A percentile compares a stretch with the other conserved stretches of the same genome.
These are phyloP conservation scores for Ilex paraguariensis DNA, from an alignment of 305 asterid species.

Conservation along the genomic window DNA sequence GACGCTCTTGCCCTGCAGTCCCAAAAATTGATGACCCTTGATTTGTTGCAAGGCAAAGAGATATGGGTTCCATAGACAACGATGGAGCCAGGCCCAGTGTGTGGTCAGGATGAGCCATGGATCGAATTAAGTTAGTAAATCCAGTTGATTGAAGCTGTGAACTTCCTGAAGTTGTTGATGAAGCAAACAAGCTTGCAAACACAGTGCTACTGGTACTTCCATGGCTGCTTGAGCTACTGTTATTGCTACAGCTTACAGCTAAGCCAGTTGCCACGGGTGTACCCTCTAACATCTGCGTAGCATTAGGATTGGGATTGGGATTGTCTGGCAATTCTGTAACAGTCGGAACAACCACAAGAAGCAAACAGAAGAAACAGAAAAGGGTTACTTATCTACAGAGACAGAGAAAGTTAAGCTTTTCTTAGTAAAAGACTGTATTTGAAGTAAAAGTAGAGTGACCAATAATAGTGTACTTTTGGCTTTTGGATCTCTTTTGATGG, in stretches of 20 bases:
- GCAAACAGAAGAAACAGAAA: conserved; percentile 14
- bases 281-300: conserved; percentile 43
- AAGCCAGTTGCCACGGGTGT: conserved; percentile 28
- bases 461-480: conserved; percentile 31
- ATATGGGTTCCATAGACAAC: conserved; percentile 55
- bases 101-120: conserved; percentile 32
- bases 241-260: conserved; percentile 41
- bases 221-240: conserved; percentile 45
- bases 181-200: conserved; percentile 71
- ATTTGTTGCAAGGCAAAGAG: conserved; percentile 69
- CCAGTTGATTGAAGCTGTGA: conserved; percentile 46
- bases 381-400: conserved; percentile 13
- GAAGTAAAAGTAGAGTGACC: conserved; percentile 23
- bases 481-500: conserved; percentile 29
- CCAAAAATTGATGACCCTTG: conserved; percentile 65
- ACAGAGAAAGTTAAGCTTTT: conserved; percentile 20
- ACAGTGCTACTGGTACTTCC: conserved; percentile 59
- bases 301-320: conserved; percentile 14
- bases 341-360: neutral
- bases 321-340: conserved; percentile 39
- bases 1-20: conserved; percentile 53
- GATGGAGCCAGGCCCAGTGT: conserved; percentile 26
- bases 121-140: conserved; percentile 39
- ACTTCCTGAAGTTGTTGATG: conserved; percentile 54
- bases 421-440: conserved; percentile 19